phyloP scores from a whole-genome alignment of 768 basidiomycete genomes.

The Cantharellus anzutake region DNA sequence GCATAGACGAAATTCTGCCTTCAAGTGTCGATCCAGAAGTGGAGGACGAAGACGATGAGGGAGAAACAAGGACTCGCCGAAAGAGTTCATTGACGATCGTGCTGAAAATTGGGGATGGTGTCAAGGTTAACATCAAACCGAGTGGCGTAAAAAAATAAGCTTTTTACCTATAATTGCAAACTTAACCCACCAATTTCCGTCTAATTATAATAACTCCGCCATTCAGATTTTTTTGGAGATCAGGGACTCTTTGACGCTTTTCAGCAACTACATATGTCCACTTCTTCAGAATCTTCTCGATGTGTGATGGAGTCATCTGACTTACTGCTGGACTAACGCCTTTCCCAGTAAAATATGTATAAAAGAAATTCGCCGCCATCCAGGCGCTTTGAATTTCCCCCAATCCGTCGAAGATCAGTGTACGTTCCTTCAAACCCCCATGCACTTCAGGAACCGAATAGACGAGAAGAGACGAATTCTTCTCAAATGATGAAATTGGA shows the following conservation, averaged over 20 bases:
- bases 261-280: too few relatives aligned
- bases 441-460: constrained; percentile 28
- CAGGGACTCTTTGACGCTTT: too few relatives aligned
- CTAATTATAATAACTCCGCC: too few relatives aligned
- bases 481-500: constrained; percentile 46
- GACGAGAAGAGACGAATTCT: constrained; percentile 32
- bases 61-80: constrained; percentile 37
- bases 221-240: too few relatives aligned
- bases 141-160: neutral
- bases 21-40: constrained; percentile 42
- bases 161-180: too few relatives aligned
- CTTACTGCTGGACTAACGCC: constrained; percentile 9
- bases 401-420: constrained; percentile 48
- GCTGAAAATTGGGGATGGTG: neutral
- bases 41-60: constrained; percentile 16
- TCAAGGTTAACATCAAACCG: neutral
- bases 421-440: constrained; percentile 35
- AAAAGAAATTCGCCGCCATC: constrained; percentile 29
- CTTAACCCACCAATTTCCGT: too few relatives aligned
- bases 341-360: constrained; percentile 8
- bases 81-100: constrained; percentile 20
- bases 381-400: constrained; percentile 54
- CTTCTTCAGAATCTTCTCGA: too few relatives aligned
- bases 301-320: neutral
- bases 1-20: constrained; percentile 58